phyloP scores from a whole-genome alignment of 179 eudicot species.

The Spinacia oleracea region DNA sequence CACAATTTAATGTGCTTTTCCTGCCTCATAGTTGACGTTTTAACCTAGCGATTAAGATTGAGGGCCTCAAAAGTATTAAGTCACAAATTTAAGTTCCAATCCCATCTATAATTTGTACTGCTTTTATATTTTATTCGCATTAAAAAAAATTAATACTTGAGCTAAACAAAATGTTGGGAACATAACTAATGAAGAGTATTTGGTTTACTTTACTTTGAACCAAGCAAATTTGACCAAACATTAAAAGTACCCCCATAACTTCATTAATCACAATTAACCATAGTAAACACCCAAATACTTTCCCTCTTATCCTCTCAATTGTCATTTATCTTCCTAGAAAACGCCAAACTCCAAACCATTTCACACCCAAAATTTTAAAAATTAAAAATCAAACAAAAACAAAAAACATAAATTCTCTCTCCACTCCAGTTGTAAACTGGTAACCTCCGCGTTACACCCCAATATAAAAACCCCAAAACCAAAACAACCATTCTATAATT shows the following conservation, averaged over 20 bases:
- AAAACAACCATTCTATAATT: no score
- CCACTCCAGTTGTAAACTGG: conserved; percentile 7
- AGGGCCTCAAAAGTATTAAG: no score
- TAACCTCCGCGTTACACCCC: conserved; percentile 4
- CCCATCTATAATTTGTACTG: no score
- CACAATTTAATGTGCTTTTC: no score
- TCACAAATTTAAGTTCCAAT: no score
- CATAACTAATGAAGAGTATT: no score
- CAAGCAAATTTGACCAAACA: conserved; percentile 20
- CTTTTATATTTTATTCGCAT: no score
- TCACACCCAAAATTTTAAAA: not conserved
- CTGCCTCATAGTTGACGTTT: no score
- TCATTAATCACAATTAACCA: not conserved
- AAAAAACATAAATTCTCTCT: conserved; percentile 7
- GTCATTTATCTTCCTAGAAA: not conserved
- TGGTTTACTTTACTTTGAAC: not conserved
- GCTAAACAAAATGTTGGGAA: no score
- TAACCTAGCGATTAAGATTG: no score
- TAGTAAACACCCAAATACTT: not conserved
- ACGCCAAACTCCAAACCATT: not conserved
- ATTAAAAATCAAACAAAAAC: not conserved
- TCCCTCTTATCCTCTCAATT: not conserved
- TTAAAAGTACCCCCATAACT: not conserved
- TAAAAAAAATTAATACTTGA: no score
- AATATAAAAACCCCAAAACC: conserved; percentile 9